Evolutionary conservation across 177 flowering plant genomes (phyloP).

Genomic region (Tripterygium wilfordii): DNA sequence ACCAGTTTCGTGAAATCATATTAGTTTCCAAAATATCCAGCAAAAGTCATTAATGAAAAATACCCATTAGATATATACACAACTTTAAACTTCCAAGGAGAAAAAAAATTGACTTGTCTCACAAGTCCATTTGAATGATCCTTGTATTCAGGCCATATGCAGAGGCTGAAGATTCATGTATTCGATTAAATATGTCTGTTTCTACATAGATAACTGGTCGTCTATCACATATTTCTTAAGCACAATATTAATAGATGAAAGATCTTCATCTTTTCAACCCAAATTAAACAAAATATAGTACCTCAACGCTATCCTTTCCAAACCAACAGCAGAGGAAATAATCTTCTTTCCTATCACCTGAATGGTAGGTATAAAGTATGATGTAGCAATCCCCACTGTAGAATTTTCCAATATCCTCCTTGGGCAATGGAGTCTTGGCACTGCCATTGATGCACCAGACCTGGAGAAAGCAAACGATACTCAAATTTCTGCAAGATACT

Average conservation of each 20-base stretch:
- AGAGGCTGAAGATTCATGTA: too few relatives aligned
- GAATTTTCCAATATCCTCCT: slow-evolving; percentile 90
- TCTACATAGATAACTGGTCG: neutral
- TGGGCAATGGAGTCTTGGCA: slow-evolving; percentile 83
- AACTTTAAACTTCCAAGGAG: too few relatives aligned
- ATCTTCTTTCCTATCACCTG: slow-evolving; percentile 91
- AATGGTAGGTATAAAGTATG: slow-evolving; percentile 86
- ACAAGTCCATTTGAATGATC: too few relatives aligned
- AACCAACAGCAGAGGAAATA: slow-evolving; percentile 87
- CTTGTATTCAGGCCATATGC: too few relatives aligned
- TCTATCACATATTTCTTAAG: neutral
- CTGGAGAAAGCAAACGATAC: slow-evolving; percentile 32
- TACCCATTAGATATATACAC: too few relatives aligned
- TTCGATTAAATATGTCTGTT: too few relatives aligned
- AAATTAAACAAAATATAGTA: slow-evolving; percentile 20
- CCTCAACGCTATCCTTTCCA: slow-evolving; percentile 94
- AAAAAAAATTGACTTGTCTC: too few relatives aligned
- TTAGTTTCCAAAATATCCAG: too few relatives aligned
- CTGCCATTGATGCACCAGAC: slow-evolving; percentile 93
- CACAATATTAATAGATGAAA: too few relatives aligned
- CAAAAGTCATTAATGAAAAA: too few relatives aligned
- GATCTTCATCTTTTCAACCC: neutral
- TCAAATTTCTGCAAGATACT: slow-evolving; percentile 7
- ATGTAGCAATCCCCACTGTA: slow-evolving; percentile 96
- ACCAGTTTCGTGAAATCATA: too few relatives aligned